Conservation (phyloP, 176 grass and related monocot genomes). For the Bonia amplexicaulis region DNA sequence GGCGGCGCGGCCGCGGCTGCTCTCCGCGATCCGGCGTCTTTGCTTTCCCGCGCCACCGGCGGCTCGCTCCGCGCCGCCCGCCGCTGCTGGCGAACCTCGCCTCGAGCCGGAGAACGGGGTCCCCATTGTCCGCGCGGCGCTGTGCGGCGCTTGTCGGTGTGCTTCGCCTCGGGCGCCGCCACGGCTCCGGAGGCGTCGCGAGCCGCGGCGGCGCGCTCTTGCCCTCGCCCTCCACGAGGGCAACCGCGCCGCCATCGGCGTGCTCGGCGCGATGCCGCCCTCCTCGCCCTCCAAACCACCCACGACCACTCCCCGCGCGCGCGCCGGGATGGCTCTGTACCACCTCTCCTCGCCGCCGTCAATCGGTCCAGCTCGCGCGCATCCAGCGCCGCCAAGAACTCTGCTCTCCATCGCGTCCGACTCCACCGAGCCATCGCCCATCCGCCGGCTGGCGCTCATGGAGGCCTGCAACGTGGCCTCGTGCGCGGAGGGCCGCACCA, state of each 20-base stretch:
- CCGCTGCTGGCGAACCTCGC: constrained; percentile 57
- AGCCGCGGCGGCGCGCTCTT: constrained; percentile 67
- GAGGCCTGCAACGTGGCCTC: constrained; percentile 49
- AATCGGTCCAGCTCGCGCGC: constrained; percentile 63
- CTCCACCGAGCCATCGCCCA: background rate
- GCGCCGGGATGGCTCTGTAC: constrained; percentile 59
- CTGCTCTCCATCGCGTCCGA: constrained; percentile 40
- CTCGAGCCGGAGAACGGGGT: constrained; percentile 53
- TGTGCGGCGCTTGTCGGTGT: constrained; percentile 48
- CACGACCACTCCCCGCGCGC: constrained; percentile 24
- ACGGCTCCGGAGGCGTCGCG: constrained; percentile 39
- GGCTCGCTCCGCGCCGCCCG: constrained; percentile 42
- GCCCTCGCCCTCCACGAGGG: constrained; percentile 54
- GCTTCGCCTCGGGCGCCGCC: constrained; percentile 12
- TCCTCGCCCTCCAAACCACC: constrained; percentile 45
- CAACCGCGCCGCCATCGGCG: constrained; percentile 72
- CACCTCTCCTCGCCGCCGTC: constrained; percentile 47
- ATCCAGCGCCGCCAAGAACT: constrained; percentile 22
- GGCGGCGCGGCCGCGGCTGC: constrained; percentile 44
- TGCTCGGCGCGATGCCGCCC: constrained; percentile 54
- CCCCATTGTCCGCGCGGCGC: constrained; percentile 47
- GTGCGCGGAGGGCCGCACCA: constrained; percentile 45
- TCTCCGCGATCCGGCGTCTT: constrained; percentile 41
- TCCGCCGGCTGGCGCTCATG: constrained; percentile 66
- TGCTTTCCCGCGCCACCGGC: constrained; percentile 24